Percentiles rank a stretch among this genome's conserved stretches.
Evolutionary conservation across 345 rosid species (phyloP).

Genomic region (Zanthoxylum bungeanum): DNA sequence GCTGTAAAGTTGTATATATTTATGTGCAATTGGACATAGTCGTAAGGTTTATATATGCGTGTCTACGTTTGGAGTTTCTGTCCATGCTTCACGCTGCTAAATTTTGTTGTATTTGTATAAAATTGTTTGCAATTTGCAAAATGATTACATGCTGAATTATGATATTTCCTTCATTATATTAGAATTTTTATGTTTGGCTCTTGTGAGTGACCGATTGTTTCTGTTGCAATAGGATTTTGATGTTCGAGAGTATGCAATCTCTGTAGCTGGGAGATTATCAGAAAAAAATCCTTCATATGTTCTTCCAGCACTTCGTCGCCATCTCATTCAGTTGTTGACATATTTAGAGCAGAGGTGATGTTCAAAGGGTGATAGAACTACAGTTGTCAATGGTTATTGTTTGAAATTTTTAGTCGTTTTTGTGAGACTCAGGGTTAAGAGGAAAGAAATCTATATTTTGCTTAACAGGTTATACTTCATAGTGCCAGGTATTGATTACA

Average conservation of each 20-base stretch:
- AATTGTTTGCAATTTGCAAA: not conserved
- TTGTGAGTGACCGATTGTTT: conserved; percentile 16
- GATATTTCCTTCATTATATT: not conserved
- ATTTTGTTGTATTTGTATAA: not conserved
- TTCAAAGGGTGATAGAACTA: not conserved
- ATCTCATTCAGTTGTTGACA: conserved; percentile 94
- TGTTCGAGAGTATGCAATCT: conserved; percentile 93
- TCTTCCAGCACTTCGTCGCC: conserved; percentile 99
- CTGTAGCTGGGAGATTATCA: conserved; percentile 91
- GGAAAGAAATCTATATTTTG: not conserved
- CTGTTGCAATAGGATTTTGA: conserved; percentile 71
- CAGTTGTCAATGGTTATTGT: not conserved
- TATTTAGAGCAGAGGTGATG: conserved; percentile 89
- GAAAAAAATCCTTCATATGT: conserved; percentile 99
- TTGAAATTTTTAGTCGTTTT: not conserved
- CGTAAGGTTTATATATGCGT: not conserved
- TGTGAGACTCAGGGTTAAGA: not conserved
- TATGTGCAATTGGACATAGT: not conserved
- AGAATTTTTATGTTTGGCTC: not conserved
- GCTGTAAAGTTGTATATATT: not conserved
- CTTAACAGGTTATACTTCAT: not conserved
- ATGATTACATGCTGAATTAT: not conserved
- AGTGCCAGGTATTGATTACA: conserved; percentile 31
- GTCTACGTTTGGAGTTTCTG: not conserved
- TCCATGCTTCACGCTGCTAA: not conserved